Evolutionary conservation across 1,139 yeast species (phyloP), one percentile per base, ranked within the genome.

Genomic region (Pichia inconspicua): DNA sequence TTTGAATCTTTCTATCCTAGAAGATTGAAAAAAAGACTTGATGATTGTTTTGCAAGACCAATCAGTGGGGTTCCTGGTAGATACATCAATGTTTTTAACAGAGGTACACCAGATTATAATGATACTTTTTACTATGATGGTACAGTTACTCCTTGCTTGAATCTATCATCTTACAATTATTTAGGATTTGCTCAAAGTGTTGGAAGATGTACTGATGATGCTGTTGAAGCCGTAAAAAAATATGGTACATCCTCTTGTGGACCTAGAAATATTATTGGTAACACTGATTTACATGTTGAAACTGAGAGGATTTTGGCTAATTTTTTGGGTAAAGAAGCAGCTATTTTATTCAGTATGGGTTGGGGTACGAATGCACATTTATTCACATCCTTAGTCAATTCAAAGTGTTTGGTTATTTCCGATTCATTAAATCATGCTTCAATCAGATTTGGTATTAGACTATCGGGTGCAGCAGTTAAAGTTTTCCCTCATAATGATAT

Each of bases 31-130:
- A 78, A 77, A 56, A 84, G 96, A 67, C 78, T 92, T 55, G 96
- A 86, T 62, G 97, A 92, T 66, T 89, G 97, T 66, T 92, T 92
- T 67, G 88, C 95, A 5, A 80, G 97, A 64, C 97, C 97, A 35
- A 87, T 95, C 32, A 85, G 87, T 52, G 97, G 97, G 40, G 98
- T 92, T 32, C 98, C 99, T 1, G 99, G 99, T 25, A 79, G 99
- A 65, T 83, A 73, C 60, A 82, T 92, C 59, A 78, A 82, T 49
- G 82, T 95, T 59, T 80, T 84, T 60, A 90, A 88, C 59, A 78
- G 98, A 57, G 71, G 73, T 39, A 74, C 90, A 15, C 71, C 73
- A 41, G 83, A 84, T 55, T 76, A 78, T 60, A 77, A 78, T 62
- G 73, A 66, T 55, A 71, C 71, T 55, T 87, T 77, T 63, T 73